Evolutionary conservation across 768 basidiomycete genomes (phyloP).

Genomic region (Suillus cothurnatus): DNA sequence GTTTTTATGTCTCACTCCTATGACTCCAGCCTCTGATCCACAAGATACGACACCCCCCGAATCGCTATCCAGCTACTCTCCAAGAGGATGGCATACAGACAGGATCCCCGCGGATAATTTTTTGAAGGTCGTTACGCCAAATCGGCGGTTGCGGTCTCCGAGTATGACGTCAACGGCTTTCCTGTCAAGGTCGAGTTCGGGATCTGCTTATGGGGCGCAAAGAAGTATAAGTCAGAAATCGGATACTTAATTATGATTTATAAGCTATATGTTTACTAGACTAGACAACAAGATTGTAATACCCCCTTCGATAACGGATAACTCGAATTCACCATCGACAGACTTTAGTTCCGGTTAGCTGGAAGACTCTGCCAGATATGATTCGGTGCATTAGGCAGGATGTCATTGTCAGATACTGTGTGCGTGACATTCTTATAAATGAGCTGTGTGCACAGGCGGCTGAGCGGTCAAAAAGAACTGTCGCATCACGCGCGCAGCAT

Average conservation of each 20-base stretch:
- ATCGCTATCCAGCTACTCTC: conserved; percentile 12
- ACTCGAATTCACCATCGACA: not conserved
- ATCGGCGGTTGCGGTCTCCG: conserved; percentile 1
- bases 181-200: not conserved
- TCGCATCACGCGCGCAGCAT: not conserved
- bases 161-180: conserved; percentile 5
- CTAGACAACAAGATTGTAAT: not conserved
- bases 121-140: not conserved
- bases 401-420: not conserved
- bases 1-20: not conserved
- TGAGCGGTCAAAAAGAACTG: not conserved
- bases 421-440: not conserved
- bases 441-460: not conserved
- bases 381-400: not conserved
- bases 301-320: not conserved
- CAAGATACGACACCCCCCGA: not conserved
- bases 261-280: conserved; percentile 1
- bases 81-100: not conserved
- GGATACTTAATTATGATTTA: not conserved
- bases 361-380: not conserved
- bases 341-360: not conserved
- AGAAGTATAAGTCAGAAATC: not conserved
- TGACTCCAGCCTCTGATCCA: not conserved
- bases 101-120: not conserved
- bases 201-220: not conserved